These are phyloP conservation scores for Lepidium africanum DNA, from an alignment of 345 rosid species.

Conservation along the genomic window DNA sequence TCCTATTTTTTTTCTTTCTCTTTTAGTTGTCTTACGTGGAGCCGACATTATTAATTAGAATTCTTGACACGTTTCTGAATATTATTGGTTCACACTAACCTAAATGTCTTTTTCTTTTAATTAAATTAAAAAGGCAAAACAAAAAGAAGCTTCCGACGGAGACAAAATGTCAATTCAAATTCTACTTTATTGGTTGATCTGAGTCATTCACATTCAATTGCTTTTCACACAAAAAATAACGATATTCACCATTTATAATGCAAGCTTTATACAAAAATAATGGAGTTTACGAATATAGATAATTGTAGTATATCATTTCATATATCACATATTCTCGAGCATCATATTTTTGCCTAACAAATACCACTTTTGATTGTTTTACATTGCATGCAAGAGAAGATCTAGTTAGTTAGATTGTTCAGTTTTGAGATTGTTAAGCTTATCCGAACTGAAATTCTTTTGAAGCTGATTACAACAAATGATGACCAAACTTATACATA, in stretches of 20 bases:
- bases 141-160: not conserved
- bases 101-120: not conserved
- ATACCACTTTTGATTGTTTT: too few species aligned
- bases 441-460: not conserved
- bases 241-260: too few species aligned
- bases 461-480: not conserved
- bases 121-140: not conserved
- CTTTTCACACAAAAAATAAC: too few species aligned
- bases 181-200: not conserved
- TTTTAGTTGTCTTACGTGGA: slow-evolving; percentile 21
- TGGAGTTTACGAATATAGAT: too few species aligned
- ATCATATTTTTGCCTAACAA: too few species aligned
- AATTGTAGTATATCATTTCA: too few species aligned
- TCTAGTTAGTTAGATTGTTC: too few species aligned
- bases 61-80: slow-evolving; percentile 6
- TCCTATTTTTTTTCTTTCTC: not conserved
- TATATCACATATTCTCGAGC: too few species aligned
- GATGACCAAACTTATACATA: not conserved
- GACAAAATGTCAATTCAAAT: not conserved
- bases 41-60: slow-evolving; percentile 4
- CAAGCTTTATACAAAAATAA: too few species aligned
- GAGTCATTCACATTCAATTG: too few species aligned
- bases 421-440: too few species aligned
- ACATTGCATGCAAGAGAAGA: too few species aligned
- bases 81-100: not conserved